These are phyloP conservation scores for Cyberlindnera saturnus DNA, from an alignment of 805 yeast species.

Conservation along the genomic window DNA sequence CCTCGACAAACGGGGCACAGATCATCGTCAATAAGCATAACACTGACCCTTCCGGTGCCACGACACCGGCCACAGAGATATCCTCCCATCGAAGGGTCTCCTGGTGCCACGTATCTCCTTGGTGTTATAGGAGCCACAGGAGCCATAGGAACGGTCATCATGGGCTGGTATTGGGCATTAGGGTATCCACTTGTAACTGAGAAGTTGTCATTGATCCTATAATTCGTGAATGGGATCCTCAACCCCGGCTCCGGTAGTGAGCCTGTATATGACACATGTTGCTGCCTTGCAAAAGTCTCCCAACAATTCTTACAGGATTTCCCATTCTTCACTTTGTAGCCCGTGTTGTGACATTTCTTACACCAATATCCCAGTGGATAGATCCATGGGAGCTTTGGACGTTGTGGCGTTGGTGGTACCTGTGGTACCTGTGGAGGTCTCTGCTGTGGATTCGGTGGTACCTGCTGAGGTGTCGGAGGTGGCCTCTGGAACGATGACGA, in stretches of 20 bases:
- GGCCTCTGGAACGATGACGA: background rate
- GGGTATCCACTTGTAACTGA: too few species aligned
- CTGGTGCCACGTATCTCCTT: conserved; percentile 50
- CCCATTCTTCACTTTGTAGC: conserved; percentile 51
- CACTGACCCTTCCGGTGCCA: conserved; percentile 11
- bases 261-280: conserved; percentile 3
- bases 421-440: conserved; percentile 1
- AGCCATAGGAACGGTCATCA: conserved; percentile 6
- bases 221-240: conserved; percentile 17
- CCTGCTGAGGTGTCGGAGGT: background rate
- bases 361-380: conserved; percentile 63
- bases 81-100: conserved; percentile 78
- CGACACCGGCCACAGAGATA: conserved; percentile 55
- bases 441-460: conserved; percentile 1
- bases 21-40: conserved; percentile 8
- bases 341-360: conserved; percentile 68
- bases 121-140: background rate
- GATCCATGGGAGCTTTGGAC: conserved; percentile 41
- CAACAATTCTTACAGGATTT: conserved; percentile 66
- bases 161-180: background rate
- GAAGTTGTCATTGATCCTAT: background rate
- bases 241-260: conserved; percentile 2
- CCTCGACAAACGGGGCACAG: conserved; percentile 10
- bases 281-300: conserved; percentile 42
- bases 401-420: conserved; percentile 1